Conservation (phyloP, 2,329 filamentous ascomycete genomes). For the Claviceps paspali region DNA sequence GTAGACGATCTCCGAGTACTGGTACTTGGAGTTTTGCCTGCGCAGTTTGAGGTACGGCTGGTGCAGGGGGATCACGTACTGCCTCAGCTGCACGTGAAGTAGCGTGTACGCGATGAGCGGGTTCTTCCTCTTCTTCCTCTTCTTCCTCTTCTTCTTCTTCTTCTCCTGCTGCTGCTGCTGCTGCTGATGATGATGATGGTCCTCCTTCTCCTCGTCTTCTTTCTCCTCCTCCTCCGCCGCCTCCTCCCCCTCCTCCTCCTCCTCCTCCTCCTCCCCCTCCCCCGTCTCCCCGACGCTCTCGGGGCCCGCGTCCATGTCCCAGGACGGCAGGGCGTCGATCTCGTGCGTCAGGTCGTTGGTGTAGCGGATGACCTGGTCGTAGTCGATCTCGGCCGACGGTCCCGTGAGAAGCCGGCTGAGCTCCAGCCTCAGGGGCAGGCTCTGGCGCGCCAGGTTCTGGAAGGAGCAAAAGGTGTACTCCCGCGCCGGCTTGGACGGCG, state of each 20-base stretch:
- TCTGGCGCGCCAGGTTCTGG: conserved; percentile 41
- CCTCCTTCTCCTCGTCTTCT: conserved; percentile 6
- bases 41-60: conserved; percentile 45
- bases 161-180: neutral
- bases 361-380: conserved; percentile 45
- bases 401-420: conserved; percentile 41
- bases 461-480: conserved; percentile 46
- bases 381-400: conserved; percentile 38
- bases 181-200: no score
- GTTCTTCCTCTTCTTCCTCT: conserved; percentile 26
- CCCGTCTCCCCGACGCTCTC: conserved; percentile 19
- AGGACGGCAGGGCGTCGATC: conserved; percentile 43
- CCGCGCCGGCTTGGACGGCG: conserved; percentile 32
- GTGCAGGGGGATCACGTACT: conserved; percentile 47
- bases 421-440: conserved; percentile 39
- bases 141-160: neutral
- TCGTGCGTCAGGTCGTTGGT: conserved; percentile 46
- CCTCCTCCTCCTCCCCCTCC: conserved; percentile 8
- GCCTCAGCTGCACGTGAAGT: conserved; percentile 43
- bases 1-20: conserved; percentile 48
- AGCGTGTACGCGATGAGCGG: conserved; percentile 44
- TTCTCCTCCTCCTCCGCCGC: neutral
- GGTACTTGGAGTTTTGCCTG: conserved; percentile 44
- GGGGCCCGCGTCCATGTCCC: conserved; percentile 29
- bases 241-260: neutral